These are phyloP conservation scores for Cyclotella atomus DNA, from an alignment of 108 stramenopile species.

Conservation along the genomic window DNA sequence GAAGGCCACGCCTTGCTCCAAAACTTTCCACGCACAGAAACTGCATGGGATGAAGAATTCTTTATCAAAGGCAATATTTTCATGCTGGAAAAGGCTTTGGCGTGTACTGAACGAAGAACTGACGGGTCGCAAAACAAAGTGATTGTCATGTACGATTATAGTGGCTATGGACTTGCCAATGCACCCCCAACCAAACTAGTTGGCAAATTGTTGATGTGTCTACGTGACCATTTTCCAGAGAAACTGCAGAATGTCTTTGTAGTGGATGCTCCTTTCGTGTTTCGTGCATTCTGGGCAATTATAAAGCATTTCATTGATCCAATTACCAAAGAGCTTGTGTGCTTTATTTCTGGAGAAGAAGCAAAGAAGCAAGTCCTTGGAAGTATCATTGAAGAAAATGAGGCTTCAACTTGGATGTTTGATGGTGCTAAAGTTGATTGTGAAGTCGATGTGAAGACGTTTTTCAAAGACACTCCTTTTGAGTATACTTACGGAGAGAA, in stretches of 20 bases:
- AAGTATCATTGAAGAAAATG: constrained; percentile 30
- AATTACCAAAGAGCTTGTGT: constrained; percentile 42
- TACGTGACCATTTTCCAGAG: constrained; percentile 53
- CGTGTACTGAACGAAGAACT: constrained; percentile 44
- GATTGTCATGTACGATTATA: constrained; percentile 51
- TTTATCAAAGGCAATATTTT: constrained; percentile 56
- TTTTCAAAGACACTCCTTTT: constrained; percentile 37
- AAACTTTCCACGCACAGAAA: constrained; percentile 46
- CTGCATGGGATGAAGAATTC: constrained; percentile 43
- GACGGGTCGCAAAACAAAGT: constrained; percentile 36
- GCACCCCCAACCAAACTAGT: constrained; percentile 40
- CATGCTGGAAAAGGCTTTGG: constrained; percentile 52
- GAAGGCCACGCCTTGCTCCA: constrained; percentile 46
- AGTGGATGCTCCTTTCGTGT: constrained; percentile 46
- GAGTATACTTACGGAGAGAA: constrained; percentile 27
- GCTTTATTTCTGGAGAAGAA: constrained; percentile 45
- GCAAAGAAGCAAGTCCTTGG: constrained; percentile 20
- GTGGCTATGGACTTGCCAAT: constrained; percentile 34
- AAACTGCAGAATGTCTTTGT: constrained; percentile 48
- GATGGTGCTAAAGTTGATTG: constrained; percentile 27
- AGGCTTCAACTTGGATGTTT: constrained; percentile 56
- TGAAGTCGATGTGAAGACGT: constrained; percentile 36
- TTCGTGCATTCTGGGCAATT: constrained; percentile 50
- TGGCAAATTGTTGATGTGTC: constrained; percentile 30
- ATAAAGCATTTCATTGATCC: constrained; percentile 55